These are phyloP conservation scores for Aspergillus persii DNA, from an alignment of 2,329 filamentous ascomycete genomes.

Conservation along the genomic window DNA sequence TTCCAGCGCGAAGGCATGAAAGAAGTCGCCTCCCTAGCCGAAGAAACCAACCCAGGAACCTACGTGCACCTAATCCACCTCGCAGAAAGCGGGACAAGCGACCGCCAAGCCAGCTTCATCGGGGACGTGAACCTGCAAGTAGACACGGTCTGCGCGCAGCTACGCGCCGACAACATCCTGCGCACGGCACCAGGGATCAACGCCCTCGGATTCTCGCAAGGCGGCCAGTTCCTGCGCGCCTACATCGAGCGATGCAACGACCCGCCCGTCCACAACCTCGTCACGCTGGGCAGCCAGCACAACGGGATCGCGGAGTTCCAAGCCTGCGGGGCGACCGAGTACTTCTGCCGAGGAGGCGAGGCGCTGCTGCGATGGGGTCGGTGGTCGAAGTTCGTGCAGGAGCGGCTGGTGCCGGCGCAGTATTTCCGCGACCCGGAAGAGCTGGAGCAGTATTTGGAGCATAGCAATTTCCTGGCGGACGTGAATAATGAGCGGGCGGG, in stretches of 20 bases:
- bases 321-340: slow-evolving; percentile 67
- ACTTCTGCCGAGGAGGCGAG: slow-evolving; percentile 77
- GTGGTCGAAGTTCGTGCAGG: slow-evolving; percentile 77
- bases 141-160: slow-evolving; percentile 70
- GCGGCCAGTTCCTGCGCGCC: slow-evolving; percentile 90
- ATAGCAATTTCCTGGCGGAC: slow-evolving; percentile 87
- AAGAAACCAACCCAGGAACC: slow-evolving; percentile 74
- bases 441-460: slow-evolving; percentile 69
- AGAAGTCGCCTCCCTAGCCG: slow-evolving; percentile 67
- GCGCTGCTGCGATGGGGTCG: slow-evolving; percentile 74
- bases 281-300: slow-evolving; percentile 89
- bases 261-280: slow-evolving; percentile 71
- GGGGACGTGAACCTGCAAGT: slow-evolving; percentile 85
- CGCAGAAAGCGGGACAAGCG: slow-evolving; percentile 61
- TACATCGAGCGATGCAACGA: slow-evolving; percentile 84
- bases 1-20: slow-evolving; percentile 74
- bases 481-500: slow-evolving; percentile 84
- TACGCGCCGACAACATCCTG: slow-evolving; percentile 74
- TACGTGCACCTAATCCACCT: slow-evolving; percentile 78
- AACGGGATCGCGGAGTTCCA: slow-evolving; percentile 87
- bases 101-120: slow-evolving; percentile 83
- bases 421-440: slow-evolving; percentile 78
- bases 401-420: slow-evolving; percentile 82
- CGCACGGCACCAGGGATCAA: slow-evolving; percentile 80
- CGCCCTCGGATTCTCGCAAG: slow-evolving; percentile 91